Evolutionary conservation across 495 filamentous ascomycete species (phyloP).

Genomic region (Aspergillus sclerotiicarbonarius): DNA sequence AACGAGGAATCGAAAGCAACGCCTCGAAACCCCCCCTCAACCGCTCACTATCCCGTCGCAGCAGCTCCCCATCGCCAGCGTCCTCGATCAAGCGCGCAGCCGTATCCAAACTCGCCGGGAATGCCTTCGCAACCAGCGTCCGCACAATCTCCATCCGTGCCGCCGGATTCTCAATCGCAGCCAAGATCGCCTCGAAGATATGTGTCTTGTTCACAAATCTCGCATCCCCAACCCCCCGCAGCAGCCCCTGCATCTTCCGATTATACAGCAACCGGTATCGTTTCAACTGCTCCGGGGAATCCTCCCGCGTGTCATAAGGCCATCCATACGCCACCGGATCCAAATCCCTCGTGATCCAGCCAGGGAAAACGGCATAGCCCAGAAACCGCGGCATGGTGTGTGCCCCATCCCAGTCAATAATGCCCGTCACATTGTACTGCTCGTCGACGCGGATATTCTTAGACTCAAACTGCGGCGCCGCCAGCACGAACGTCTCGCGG

Average conservation of each 20-base stretch:
- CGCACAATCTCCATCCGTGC: not conserved
- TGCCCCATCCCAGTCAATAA: not conserved
- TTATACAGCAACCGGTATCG: slow-evolving; percentile 1
- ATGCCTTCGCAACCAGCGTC: not conserved
- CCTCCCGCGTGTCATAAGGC: not conserved
- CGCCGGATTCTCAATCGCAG: not conserved
- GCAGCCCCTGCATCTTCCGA: not conserved
- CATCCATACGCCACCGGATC: not conserved
- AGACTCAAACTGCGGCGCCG: not conserved
- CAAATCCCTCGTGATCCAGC: not conserved
- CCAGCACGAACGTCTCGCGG: slow-evolving; percentile 3
- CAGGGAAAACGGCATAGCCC: not conserved
- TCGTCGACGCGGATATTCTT: slow-evolving; percentile 1
- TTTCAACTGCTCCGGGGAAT: not conserved
- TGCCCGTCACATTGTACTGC: not conserved
- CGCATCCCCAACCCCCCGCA: not conserved
- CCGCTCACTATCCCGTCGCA: not conserved
- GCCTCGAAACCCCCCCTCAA: not conserved
- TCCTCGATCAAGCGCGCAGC: not conserved
- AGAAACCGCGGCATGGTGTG: slow-evolving; percentile 3
- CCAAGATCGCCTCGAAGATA: not conserved
- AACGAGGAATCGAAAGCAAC: not conserved
- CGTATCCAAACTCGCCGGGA: not conserved
- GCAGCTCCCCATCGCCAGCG: not conserved
- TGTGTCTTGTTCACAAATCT: not conserved